phyloP scores from a whole-genome alignment of 495 filamentous ascomycete genomes.

The Platismatia glauca region DNA sequence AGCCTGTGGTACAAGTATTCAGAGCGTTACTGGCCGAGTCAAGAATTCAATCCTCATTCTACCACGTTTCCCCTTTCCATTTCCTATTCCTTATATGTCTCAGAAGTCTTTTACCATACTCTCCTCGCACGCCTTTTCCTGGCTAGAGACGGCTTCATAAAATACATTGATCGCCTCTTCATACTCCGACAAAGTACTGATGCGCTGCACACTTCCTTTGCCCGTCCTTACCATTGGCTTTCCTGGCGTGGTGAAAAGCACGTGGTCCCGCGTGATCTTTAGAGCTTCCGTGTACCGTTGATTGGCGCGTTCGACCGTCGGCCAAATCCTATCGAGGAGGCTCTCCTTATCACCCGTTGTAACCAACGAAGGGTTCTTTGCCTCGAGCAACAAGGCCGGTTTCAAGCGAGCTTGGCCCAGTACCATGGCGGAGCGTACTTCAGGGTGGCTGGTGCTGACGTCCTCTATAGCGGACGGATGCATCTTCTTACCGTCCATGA shows the following conservation, averaged over 20 bases:
- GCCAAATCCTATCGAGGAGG: constrained; percentile 26
- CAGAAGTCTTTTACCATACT: background rate
- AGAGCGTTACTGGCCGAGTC: too few relatives aligned
- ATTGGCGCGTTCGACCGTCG: constrained; percentile 36
- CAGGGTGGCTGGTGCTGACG: constrained; percentile 34
- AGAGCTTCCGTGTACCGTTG: constrained; percentile 37
- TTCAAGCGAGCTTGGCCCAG: constrained; percentile 42
- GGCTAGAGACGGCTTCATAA: background rate
- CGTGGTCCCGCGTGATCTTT: constrained; percentile 14
- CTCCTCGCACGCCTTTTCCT: background rate
- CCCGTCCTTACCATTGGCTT: background rate
- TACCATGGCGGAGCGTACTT: constrained; percentile 41
- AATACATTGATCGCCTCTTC: background rate
- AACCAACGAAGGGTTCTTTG: constrained; percentile 7
- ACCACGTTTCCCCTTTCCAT: background rate
- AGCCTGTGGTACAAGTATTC: too few relatives aligned
- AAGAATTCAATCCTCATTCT: too few relatives aligned
- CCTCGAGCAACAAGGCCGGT: constrained; percentile 43
- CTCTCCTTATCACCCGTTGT: background rate
- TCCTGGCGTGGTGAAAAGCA: constrained; percentile 9
- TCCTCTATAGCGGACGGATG: background rate
- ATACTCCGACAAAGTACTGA: background rate
- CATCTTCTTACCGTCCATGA: constrained; percentile 48
- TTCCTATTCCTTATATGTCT: background rate
- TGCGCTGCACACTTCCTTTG: background rate